Conservation (phyloP, 345 rosid genomes). For the Salix viminalis region DNA sequence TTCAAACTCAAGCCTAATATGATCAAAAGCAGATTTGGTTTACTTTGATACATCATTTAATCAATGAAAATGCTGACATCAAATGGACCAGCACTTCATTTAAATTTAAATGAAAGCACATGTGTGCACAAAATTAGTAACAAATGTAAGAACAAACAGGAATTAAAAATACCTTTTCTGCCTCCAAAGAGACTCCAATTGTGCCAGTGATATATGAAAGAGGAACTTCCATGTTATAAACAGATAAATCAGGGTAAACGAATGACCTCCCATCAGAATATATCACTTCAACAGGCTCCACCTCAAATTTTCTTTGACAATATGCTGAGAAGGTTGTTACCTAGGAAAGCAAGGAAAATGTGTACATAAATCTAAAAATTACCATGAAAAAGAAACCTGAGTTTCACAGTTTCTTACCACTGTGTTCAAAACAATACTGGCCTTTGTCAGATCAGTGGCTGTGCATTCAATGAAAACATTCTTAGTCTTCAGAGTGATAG, state of each 20-base stretch:
- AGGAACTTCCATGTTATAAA: slow-evolving; percentile 74
- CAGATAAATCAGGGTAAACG: slow-evolving; percentile 69
- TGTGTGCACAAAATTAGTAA: neutral
- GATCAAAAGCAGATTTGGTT: neutral
- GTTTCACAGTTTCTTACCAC: slow-evolving; percentile 46
- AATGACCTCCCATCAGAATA: slow-evolving; percentile 56
- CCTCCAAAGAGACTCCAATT: slow-evolving; percentile 70
- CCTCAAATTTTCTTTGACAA: slow-evolving; percentile 69
- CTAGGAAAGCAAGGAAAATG: slow-evolving; percentile 32
- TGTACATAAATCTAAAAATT: slow-evolving; percentile 3
- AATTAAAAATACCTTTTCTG: slow-evolving; percentile 57
- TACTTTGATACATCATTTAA: neutral
- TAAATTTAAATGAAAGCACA: neutral
- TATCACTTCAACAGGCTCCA: slow-evolving; percentile 88
- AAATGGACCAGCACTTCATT: neutral
- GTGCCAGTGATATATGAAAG: slow-evolving; percentile 63
- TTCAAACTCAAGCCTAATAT: neutral
- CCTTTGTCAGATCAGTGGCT: slow-evolving; percentile 90
- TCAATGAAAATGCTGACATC: neutral
- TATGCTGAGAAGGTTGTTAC: slow-evolving; percentile 71
- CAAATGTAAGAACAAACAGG: neutral
- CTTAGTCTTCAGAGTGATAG: slow-evolving; percentile 81
- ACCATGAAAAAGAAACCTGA: slow-evolving; percentile 5
- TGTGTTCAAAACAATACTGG: slow-evolving; percentile 84
- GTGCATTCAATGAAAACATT: slow-evolving; percentile 95